Base-by-base conservation (phyloP, 768 basidiomycete genomes). In the Coprinopsis marcescibilis region DNA sequence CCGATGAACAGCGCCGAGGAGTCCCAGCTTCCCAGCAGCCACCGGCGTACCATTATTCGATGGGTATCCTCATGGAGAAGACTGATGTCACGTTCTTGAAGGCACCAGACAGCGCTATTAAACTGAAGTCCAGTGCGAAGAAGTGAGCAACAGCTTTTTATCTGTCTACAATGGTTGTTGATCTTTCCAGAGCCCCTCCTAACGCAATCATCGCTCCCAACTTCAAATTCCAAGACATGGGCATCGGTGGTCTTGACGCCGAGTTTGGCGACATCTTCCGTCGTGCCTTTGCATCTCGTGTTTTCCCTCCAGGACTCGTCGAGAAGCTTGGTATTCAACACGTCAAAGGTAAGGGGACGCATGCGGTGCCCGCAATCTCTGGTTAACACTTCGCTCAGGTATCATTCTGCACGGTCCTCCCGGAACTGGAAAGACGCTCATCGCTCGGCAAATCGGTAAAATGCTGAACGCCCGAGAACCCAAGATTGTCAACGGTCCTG, bases 161-260 rank as follows among this genome's bases (percentile, higher is more conserved):
- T 19, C 11, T 54, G n/a, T 19, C 38, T 33, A 43, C 30, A 40
- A 24, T 7, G 34, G 46, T 41, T 39, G 15, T 49, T 45, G 35
- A 23, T 43, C 8, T 20, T 12, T 39, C 3, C 39, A 94, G 91
- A 56, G 81, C 89, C 0, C 83, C 92, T 4, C 81, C 93, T 5
- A 98, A 97, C 61, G 92, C 96, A 0, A 95, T 99, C 55, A 77
- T 99, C 8, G 84, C 92, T 0, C 92, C 96, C 1, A 97, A 97
- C 66, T 99, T 99, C 79, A 98, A 96, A 65, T 99, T 99, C 52
- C 89, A 95, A 59, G 96, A 99, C 63, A 98, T 99, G 95, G 96
- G 96, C 14, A 98, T 99, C 58, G 96, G 96, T 59, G 96, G 96
- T 58, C 73, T 99, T 26, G 96, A 99, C 63, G 73, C 80, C 6